Base-by-base conservation (phyloP, 805 yeast genomes). In the Dipodascus albidus region DNA sequence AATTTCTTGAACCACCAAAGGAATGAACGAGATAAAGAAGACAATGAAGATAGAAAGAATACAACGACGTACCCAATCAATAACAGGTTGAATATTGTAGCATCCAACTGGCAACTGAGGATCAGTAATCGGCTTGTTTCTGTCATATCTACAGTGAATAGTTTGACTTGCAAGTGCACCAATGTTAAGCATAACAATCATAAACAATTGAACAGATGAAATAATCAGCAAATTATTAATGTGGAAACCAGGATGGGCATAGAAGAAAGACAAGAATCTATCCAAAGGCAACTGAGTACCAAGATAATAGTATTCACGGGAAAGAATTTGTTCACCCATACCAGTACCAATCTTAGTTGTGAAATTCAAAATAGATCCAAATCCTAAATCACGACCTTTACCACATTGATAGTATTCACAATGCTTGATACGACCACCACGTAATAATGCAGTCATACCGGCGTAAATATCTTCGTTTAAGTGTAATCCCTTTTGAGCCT, bases 181-280 rank as follows among this genome's bases (percentile, higher is more conserved):
- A 58, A 91, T 70, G 66, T 86, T 87, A 24, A 88, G 74, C 62
- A 88, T 69, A 3, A 87, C 81, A 54, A 90, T 63, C 83, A 90
- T 84, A 67, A 91, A 90, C 62, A 88, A 66, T 62, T 87, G 93
- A n/a, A 89, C 82, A 0, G 97, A 88, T 38, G 88, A 67, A 61
- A 88, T 82, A 57, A 91, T 91, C 62, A 90, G 87, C 59, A 90
- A 73, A 65, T 91, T 91, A 67, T 91, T 91, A 61, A 91, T 73
- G 68, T 91, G 98, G 72, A 91, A 91, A 3, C 98, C 98, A 9
- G 96, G 91, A 67, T 91, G 98, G 0, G 98, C 98, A 70, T 91
- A 91, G 68, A 87, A 91, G 69, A 91, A 91, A 0, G 97, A 87
- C 52, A 91, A 69, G 70, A 91, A 90, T 50, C 96, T 70, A 66